Percentiles rank a stretch among this genome's conserved stretches.
Evolutionary conservation across 306 rosid species (phyloP).

Genomic region (Clitoria ternatea): DNA sequence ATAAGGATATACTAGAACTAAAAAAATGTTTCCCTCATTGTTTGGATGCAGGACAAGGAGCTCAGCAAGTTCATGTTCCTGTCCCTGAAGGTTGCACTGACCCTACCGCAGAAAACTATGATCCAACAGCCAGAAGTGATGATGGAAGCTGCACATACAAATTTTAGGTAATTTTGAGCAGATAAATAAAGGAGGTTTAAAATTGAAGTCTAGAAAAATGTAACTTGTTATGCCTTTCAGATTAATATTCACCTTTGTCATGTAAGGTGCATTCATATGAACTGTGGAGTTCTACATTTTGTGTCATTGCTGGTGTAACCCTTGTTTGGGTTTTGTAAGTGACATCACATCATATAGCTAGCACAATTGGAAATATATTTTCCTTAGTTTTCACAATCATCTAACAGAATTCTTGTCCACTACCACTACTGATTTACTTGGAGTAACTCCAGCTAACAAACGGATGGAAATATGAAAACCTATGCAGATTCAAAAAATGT

Average conservation of each 20-base stretch:
- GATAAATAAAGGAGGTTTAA: background rate
- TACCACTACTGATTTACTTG: too few relatives aligned
- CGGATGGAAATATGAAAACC: too few relatives aligned
- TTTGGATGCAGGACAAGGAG: slow-evolving; percentile 54
- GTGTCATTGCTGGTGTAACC: slow-evolving; percentile 2
- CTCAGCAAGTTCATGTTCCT: slow-evolving; percentile 56
- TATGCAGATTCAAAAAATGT: too few relatives aligned
- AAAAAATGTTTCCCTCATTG: slow-evolving; percentile 27
- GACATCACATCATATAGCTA: background rate
- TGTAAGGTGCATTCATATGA: slow-evolving; percentile 5
- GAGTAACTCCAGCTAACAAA: too few relatives aligned
- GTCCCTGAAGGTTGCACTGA: slow-evolving; percentile 59
- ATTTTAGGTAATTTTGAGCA: slow-evolving; percentile 23
- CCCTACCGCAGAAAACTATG: slow-evolving; percentile 50
- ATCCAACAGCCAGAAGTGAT: slow-evolving; percentile 54
- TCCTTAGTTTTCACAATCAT: background rate
- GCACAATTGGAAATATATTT: background rate
- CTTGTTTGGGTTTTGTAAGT: slow-evolving; percentile 9
- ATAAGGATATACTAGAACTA: slow-evolving; percentile 13
- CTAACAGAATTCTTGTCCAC: background rate
- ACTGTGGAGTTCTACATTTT: slow-evolving; percentile 7
- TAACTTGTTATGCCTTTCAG: background rate
- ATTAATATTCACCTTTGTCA: background rate
- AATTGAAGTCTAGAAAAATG: background rate
- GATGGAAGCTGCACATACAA: slow-evolving; percentile 49